phyloP scores from a whole-genome alignment of 768 basidiomycete genomes.

The Solioccasus polychromus region DNA sequence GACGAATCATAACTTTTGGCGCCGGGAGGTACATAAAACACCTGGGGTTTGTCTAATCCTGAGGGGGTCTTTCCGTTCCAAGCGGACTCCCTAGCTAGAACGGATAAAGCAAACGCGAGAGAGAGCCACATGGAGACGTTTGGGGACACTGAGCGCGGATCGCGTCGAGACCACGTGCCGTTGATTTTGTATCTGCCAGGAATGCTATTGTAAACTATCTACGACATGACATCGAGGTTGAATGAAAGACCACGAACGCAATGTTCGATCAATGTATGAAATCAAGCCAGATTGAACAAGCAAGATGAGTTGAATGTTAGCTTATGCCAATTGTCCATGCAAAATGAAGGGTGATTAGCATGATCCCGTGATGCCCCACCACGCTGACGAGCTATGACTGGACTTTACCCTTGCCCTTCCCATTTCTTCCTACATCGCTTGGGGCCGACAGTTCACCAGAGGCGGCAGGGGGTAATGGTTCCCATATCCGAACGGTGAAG shows the following conservation, averaged over 20 bases:
- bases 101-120: constrained; percentile 5
- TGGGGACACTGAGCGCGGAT: no score
- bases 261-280: constrained; percentile 22
- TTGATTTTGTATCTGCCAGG: constrained; percentile 14
- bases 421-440: constrained; percentile 31
- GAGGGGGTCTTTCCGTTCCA: constrained; percentile 66
- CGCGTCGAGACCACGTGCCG: constrained; percentile 24
- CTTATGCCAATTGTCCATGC: constrained; percentile 28
- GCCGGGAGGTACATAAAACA: constrained; percentile 70
- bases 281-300: constrained; percentile 19
- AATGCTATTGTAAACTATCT: constrained; percentile 33
- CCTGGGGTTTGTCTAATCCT: constrained; percentile 41
- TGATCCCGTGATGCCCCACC: constrained; percentile 12
- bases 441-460: constrained; percentile 17
- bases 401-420: constrained; percentile 66
- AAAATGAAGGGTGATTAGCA: constrained; percentile 23
- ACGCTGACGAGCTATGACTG: constrained; percentile 37
- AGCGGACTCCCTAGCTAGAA: constrained; percentile 40
- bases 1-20: constrained; percentile 68
- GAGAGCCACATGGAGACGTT: background rate
- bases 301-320: constrained; percentile 28
- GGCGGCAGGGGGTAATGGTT: constrained; percentile 35
- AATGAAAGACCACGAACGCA: constrained; percentile 21
- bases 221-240: constrained; percentile 23
- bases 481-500: constrained; percentile 87